A percentile compares a stretch with the other conserved stretches of the same genome.
Conservation (phyloP, 129 eudicot species). For the Flaveria bidentis region DNA sequence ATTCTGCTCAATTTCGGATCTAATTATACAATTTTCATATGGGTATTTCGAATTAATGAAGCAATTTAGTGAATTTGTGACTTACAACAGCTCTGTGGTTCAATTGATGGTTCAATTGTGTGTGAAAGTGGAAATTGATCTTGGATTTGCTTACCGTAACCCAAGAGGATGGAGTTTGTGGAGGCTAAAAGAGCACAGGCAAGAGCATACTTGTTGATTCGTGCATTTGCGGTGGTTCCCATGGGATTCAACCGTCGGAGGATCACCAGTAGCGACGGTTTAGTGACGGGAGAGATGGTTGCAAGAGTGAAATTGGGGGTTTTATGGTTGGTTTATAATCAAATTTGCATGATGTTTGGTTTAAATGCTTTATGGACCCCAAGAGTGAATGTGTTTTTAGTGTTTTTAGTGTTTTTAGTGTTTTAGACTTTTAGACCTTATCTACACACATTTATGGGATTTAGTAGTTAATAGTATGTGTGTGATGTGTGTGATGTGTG, state of each 20-base stretch:
- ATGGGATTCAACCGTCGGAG: constrained; percentile 5
- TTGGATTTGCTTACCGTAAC: constrained; percentile 55
- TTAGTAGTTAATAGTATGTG: neutral
- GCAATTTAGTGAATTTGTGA: no score
- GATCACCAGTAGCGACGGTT: neutral
- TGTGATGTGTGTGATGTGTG: neutral
- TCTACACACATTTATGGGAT: neutral
- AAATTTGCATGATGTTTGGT: constrained; percentile 22
- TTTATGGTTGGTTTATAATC: constrained; percentile 27
- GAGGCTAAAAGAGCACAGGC: constrained; percentile 87
- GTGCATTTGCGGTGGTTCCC: constrained; percentile 22
- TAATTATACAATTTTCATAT: neutral
- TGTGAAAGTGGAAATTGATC: neutral
- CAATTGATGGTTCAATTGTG: neutral
- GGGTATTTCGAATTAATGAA: neutral
- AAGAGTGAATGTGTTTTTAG: neutral
- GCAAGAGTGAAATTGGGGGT: neutral
- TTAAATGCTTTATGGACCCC: neutral
- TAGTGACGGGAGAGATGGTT: neutral
- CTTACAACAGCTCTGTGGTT: neutral
- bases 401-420: no score
- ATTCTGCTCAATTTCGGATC: neutral
- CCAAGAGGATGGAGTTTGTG: constrained; percentile 79
- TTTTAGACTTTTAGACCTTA: constrained; percentile 5
- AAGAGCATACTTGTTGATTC: constrained; percentile 69